phyloP scores from a whole-genome alignment of 2,329 filamentous ascomycete genomes.

The Blastomyces emzantsi region DNA sequence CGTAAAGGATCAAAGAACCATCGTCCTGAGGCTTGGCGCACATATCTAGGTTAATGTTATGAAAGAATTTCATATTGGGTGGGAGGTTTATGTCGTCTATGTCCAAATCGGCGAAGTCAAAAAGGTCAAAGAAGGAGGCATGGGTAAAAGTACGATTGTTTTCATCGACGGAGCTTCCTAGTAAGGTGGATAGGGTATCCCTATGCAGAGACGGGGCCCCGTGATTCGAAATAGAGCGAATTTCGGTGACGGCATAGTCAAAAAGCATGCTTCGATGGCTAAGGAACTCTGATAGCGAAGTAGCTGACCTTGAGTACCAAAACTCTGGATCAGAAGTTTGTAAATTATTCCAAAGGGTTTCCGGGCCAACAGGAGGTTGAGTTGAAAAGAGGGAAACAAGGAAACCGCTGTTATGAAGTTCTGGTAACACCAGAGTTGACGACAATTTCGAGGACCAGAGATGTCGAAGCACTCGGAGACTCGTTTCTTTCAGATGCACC shows the following conservation, averaged over 20 bases:
- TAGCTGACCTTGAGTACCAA: constrained; percentile 56
- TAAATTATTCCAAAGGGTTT: constrained; percentile 64
- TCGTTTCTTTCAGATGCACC: constrained; percentile 57
- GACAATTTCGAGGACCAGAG: constrained; percentile 81
- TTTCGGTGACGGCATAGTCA: constrained; percentile 77
- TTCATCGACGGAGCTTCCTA: constrained; percentile 59
- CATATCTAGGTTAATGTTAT: constrained; percentile 56
- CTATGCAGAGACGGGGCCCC: constrained; percentile 62
- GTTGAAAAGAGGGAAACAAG: constrained; percentile 66
- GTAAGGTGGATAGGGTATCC: constrained; percentile 57
- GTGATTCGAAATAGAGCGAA: constrained; percentile 65
- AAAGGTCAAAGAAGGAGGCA: constrained; percentile 78
- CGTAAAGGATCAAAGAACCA: constrained; percentile 46
- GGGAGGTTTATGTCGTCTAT: constrained; percentile 40
- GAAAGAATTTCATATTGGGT: constrained; percentile 52
- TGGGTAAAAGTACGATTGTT: constrained; percentile 58
- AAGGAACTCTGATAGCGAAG: constrained; percentile 68
- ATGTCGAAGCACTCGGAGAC: constrained; percentile 64
- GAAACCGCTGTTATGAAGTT: constrained; percentile 71
- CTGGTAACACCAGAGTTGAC: constrained; percentile 60
- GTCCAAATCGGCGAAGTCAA: constrained; percentile 73
- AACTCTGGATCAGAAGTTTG: constrained; percentile 56
- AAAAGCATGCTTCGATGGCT: constrained; percentile 65
- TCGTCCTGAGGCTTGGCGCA: constrained; percentile 56
- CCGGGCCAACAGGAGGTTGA: constrained; percentile 60